Percentiles rank a stretch among this genome's conserved stretches.
phyloP scores from a whole-genome alignment of 108 stramenopile species.

The Nannochloropsis oceanica region DNA sequence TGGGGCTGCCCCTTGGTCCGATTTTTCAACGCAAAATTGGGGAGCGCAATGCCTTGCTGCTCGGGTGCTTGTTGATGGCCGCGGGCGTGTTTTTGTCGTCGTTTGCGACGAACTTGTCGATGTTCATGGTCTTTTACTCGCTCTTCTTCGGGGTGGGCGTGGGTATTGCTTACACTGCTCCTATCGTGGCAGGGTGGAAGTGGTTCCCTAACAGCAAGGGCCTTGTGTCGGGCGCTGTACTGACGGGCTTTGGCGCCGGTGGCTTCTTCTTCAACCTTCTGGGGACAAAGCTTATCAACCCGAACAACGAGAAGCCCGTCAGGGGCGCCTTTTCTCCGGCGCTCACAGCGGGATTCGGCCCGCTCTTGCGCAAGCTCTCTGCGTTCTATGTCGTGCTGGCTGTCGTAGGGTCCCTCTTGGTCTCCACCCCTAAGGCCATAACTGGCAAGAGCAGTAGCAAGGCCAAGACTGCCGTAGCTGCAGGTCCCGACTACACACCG shows the following conservation, averaged over 20 bases:
- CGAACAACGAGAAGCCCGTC: conserved; percentile 12
- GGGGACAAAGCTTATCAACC: conserved; percentile 35
- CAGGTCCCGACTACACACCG: neutral
- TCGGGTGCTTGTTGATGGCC: conserved; percentile 24
- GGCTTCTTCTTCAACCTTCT: conserved; percentile 42
- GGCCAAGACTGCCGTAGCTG: neutral
- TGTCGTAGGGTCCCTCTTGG: conserved; percentile 6
- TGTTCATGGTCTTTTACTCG: conserved; percentile 34
- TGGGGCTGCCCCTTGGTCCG: conserved; percentile 26
- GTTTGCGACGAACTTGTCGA: conserved; percentile 15
- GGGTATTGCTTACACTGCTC: conserved; percentile 43
- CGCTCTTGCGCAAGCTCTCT: conserved; percentile 33
- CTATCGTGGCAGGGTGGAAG: conserved; percentile 36
- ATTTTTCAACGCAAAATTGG: conserved; percentile 18
- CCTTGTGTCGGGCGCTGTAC: conserved; percentile 34
- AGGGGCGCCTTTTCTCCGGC: conserved; percentile 28
- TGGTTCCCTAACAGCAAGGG: conserved; percentile 40
- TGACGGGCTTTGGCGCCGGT: conserved; percentile 40
- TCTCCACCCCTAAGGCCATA: conserved; percentile 1
- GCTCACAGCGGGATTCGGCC: conserved; percentile 28
- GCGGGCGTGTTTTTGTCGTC: conserved; percentile 30
- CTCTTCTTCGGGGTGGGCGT: conserved; percentile 38
- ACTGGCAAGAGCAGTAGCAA: neutral
- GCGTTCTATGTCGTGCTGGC: conserved; percentile 20
- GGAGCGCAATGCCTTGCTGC: neutral